Percentiles rank a stretch among this genome's conserved stretches.
These are phyloP conservation scores for Sphaerostilbella broomeana DNA, from an alignment of 2,329 filamentous ascomycete genomes.

Conservation along the genomic window DNA sequence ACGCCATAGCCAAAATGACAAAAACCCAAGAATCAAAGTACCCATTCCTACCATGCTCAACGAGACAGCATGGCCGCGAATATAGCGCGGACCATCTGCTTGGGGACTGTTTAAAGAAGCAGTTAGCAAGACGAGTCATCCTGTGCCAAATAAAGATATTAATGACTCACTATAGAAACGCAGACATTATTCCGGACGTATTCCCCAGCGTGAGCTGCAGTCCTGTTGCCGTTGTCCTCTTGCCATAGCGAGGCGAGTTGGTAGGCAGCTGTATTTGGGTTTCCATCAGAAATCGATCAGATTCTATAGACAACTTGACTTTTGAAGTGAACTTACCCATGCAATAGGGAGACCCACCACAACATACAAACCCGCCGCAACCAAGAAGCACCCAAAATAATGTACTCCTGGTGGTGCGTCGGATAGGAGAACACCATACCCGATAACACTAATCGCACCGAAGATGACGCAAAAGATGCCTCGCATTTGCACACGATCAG, in stretches of 20 bases:
- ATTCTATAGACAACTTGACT: not conserved
- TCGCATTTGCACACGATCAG: conserved; percentile 60
- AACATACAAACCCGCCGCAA: conserved; percentile 65
- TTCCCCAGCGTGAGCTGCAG: conserved; percentile 68
- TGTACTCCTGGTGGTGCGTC: conserved; percentile 54
- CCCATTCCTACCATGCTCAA: conserved; percentile 51
- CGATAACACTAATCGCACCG: conserved; percentile 55
- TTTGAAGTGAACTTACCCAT: conserved; percentile 33
- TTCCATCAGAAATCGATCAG: not conserved
- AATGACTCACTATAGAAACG: conserved; percentile 51
- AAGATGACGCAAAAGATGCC: conserved; percentile 59
- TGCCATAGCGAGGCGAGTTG: conserved; percentile 69
- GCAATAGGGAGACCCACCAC: conserved; percentile 50
- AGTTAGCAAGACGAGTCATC: not conserved
- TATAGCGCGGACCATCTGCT: conserved; percentile 49
- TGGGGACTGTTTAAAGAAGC: conserved; percentile 28
- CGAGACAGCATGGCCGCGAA: conserved; percentile 55
- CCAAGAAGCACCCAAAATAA: conserved; percentile 71
- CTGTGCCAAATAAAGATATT: not conserved
- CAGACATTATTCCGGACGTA: conserved; percentile 63
- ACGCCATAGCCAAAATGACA: conserved; percentile 46
- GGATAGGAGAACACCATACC: conserved; percentile 62
- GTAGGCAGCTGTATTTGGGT: conserved; percentile 40
- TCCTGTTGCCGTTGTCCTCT: conserved; percentile 65
- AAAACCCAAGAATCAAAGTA: conserved; percentile 43